Evolutionary conservation across 192 early-diverging fungal species (phyloP).

Genomic region (Backusella australiensis): DNA sequence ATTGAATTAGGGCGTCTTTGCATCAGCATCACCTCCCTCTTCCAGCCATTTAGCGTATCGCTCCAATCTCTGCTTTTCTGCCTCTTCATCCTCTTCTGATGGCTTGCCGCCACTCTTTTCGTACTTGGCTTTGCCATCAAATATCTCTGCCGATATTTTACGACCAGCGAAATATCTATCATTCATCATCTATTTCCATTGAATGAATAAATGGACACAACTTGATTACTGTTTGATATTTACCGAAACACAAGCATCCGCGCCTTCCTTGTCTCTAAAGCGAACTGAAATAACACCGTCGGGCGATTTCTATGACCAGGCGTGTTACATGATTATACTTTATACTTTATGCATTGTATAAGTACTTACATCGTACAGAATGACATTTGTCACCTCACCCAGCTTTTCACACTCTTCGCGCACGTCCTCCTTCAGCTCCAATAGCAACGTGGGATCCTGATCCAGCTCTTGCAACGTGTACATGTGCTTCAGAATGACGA

Average conservation of each 20-base stretch:
- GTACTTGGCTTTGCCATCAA: constrained; percentile 84
- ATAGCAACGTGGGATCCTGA: constrained; percentile 80
- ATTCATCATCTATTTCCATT: constrained; percentile 71
- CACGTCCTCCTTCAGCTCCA: constrained; percentile 94
- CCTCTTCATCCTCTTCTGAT: constrained; percentile 64
- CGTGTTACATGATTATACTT: not conserved
- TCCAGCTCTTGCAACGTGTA: constrained; percentile 88
- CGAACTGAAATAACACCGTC: constrained; percentile 89
- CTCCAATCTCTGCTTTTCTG: constrained; percentile 76
- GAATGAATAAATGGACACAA: not conserved
- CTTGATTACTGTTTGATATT: not conserved
- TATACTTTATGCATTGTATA: not conserved
- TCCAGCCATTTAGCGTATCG: constrained; percentile 92
- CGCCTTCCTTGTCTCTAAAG: constrained; percentile 79
- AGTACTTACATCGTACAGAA: constrained; percentile 87
- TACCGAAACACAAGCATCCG: constrained; percentile 85
- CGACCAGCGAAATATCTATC: constrained; percentile 89
- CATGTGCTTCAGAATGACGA: constrained; percentile 95
- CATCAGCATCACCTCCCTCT: not conserved
- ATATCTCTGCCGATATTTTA: constrained; percentile 72
- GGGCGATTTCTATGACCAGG: constrained; percentile 51
- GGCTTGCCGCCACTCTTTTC: constrained; percentile 49
- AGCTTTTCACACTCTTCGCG: constrained; percentile 90
- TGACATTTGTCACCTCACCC: constrained; percentile 92
- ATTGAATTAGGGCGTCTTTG: not conserved